These are phyloP conservation scores for Zalaria sp. DNA, from an alignment of 2,329 filamentous ascomycete species.

Conservation along the genomic window DNA sequence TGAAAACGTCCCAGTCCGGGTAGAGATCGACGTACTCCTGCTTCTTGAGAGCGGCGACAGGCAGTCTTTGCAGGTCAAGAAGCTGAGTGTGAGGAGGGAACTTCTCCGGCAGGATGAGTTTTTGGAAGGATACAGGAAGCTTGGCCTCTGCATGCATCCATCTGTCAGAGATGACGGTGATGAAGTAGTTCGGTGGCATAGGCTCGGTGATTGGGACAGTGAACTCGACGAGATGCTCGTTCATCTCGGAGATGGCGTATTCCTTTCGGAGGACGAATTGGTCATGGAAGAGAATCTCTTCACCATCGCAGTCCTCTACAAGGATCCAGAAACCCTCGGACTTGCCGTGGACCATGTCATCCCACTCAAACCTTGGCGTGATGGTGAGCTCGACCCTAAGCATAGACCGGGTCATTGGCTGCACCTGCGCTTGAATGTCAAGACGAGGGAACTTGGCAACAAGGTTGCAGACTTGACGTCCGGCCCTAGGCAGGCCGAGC, in stretches of 20 bases:
- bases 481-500: conserved; percentile 77
- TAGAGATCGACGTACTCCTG: conserved; percentile 74
- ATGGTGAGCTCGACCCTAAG: conserved; percentile 81
- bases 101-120: conserved; percentile 84
- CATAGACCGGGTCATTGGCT: conserved; percentile 89
- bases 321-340: conserved; percentile 95
- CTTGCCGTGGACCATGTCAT: conserved; percentile 71
- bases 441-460: conserved; percentile 88
- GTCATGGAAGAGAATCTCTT: conserved; percentile 90
- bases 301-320: conserved; percentile 93
- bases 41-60: conserved; percentile 75
- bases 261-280: conserved; percentile 84
- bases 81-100: conserved; percentile 90
- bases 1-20: conserved; percentile 75
- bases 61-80: conserved; percentile 80
- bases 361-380: conserved; percentile 91
- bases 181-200: conserved; percentile 98
- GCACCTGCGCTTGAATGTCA: conserved; percentile 83
- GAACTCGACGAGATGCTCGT: conserved; percentile 90
- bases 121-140: conserved; percentile 85
- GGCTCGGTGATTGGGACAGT: conserved; percentile 94
- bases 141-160: conserved; percentile 99
- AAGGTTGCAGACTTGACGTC: conserved; percentile 69
- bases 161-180: conserved; percentile 82
- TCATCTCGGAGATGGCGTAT: conserved; percentile 71